Evolutionary conservation across 495 filamentous ascomycete genomes (phyloP).

Genomic region (Endocarpon pusillum): DNA sequence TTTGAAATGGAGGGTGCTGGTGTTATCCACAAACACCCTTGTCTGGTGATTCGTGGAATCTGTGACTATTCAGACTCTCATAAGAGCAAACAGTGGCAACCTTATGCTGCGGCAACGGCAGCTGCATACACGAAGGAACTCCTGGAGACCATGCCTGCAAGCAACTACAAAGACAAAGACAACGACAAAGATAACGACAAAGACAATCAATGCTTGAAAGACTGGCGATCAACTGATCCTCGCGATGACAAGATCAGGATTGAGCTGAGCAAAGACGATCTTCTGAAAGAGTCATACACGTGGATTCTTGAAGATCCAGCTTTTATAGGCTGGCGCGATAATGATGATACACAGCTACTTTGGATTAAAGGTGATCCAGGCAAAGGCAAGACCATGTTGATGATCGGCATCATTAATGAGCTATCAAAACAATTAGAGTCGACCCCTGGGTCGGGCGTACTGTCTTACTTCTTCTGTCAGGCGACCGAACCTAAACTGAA

Average conservation of each 20-base stretch:
- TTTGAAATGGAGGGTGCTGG: conserved; percentile 23
- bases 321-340: conserved; percentile 12
- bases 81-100: conserved; percentile 15
- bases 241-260: no score
- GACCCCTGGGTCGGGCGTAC: neutral
- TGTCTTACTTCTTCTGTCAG: conserved; percentile 25
- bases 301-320: conserved; percentile 25
- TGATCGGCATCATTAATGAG: conserved; percentile 14
- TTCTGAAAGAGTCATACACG: conserved; percentile 22
- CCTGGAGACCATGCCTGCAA: conserved; percentile 4
- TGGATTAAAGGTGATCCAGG: conserved; percentile 25
- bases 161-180: no score
- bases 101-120: conserved; percentile 15
- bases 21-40: conserved; percentile 10
- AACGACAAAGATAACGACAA: no score
- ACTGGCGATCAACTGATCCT: no score
- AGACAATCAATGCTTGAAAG: no score
- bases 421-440: conserved; percentile 1
- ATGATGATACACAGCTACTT: conserved; percentile 13
- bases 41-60: conserved; percentile 15
- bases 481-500: conserved; percentile 4
- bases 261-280: conserved; percentile 20
- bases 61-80: conserved; percentile 18
- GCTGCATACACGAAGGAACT: conserved; percentile 8
- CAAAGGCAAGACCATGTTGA: conserved; percentile 27